phyloP scores from a whole-genome alignment of 202 grass and related monocot species.

The Alloteropsis angusta region DNA sequence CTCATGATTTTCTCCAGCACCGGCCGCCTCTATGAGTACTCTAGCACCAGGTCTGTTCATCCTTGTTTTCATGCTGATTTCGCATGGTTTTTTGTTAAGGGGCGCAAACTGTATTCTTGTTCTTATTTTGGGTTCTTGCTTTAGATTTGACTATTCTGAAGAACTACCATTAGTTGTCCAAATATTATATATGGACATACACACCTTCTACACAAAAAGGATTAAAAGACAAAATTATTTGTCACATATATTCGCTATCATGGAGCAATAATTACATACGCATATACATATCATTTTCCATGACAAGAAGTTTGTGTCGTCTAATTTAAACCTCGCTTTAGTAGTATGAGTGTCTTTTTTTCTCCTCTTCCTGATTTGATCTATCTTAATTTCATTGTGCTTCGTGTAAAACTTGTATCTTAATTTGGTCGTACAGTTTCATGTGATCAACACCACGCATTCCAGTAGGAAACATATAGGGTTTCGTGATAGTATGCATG shows the following conservation, averaged over 20 bases:
- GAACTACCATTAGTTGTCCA: neutral
- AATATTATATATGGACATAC: neutral
- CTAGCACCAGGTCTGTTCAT: conserved; percentile 53
- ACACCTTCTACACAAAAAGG: neutral
- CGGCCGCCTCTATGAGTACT: conserved; percentile 67
- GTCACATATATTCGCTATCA: neutral
- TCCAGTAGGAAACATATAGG: conserved; percentile 11
- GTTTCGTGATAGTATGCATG: conserved; percentile 22
- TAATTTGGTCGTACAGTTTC: conserved; percentile 5
- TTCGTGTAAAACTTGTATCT: conserved; percentile 3
- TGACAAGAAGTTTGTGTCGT: neutral
- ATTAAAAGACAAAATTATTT: neutral
- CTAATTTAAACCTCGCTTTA: neutral
- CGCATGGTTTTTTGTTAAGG: neutral
- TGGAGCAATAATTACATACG: neutral
- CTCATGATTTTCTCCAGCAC: conserved; percentile 86
- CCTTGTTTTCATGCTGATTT: neutral
- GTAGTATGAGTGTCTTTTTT: neutral
- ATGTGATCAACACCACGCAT: conserved; percentile 20
- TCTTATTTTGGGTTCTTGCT: neutral
- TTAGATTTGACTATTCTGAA: neutral
- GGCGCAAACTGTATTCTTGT: neutral
- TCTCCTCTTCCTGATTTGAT: neutral
- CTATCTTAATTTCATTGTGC: neutral
- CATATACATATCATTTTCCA: neutral